Evolutionary conservation across 2,329 filamentous ascomycete genomes (phyloP).

Genomic region (Fonsecaea erecta): DNA sequence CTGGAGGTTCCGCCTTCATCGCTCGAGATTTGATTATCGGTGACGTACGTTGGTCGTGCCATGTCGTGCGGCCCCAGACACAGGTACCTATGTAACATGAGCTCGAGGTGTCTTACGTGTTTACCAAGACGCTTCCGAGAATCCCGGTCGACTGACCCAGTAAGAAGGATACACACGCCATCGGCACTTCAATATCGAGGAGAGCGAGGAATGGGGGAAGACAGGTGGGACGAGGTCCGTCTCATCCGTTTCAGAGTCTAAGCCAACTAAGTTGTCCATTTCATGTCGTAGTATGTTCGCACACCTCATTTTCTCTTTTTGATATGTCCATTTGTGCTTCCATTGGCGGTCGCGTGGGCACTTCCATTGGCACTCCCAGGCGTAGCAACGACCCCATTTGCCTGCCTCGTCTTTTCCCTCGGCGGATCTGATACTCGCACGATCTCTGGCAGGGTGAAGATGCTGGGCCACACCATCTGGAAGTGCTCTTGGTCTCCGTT

Average conservation of each 20-base stretch:
- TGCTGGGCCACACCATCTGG: constrained; percentile 69
- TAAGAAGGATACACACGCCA: background rate
- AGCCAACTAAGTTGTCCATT: background rate
- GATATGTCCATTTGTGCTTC: constrained; percentile 4
- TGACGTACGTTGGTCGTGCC: background rate
- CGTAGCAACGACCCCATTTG: background rate
- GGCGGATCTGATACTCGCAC: constrained; percentile 33
- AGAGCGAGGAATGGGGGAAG: background rate
- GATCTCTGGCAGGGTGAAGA: constrained; percentile 63
- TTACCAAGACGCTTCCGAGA: background rate
- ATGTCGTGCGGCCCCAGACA: background rate
- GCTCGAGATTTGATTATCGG: background rate
- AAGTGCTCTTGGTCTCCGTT: constrained; percentile 75
- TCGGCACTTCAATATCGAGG: background rate
- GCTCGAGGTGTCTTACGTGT: background rate
- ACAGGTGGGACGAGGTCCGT: background rate
- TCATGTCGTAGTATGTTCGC: background rate
- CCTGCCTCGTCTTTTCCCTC: background rate
- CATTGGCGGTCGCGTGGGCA: background rate
- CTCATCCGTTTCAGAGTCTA: background rate
- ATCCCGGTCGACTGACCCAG: background rate
- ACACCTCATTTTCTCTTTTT: constrained; percentile 10
- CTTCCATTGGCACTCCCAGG: constrained; percentile 4
- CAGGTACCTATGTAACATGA: background rate
- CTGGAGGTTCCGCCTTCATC: background rate